phyloP scores from a whole-genome alignment of 1,139 yeast species.

The Williopsis jadinii region DNA sequence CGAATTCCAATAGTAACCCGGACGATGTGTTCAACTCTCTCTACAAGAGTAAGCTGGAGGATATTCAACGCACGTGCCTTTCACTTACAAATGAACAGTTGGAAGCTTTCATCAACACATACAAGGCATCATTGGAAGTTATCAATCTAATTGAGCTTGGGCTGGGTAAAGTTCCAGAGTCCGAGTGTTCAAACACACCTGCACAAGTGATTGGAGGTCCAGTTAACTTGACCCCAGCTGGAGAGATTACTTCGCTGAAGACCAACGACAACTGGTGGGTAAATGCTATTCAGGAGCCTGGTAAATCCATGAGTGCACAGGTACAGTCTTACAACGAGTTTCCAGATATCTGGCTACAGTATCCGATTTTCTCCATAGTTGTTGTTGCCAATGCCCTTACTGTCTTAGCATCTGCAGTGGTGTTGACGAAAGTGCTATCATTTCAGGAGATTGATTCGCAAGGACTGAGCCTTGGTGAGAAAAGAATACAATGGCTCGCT shows the following conservation, averaged over 20 bases:
- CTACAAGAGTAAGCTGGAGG: slow-evolving; percentile 21
- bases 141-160: slow-evolving; percentile 18
- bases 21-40: slow-evolving; percentile 22
- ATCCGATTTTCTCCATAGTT: slow-evolving; percentile 27
- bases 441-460: slow-evolving; percentile 7
- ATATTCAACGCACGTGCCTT: slow-evolving; percentile 12
- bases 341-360: slow-evolving; percentile 39
- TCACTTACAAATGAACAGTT: slow-evolving; percentile 13
- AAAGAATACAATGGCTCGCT: slow-evolving; percentile 11
- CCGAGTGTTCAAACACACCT: slow-evolving; percentile 9
- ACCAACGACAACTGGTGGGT: slow-evolving; percentile 25
- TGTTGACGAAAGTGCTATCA: slow-evolving; percentile 14
- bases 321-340: slow-evolving; percentile 17
- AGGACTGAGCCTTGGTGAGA: slow-evolving; percentile 3
- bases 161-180: slow-evolving; percentile 18
- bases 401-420: slow-evolving; percentile 16
- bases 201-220: slow-evolving; percentile 24
- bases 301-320: slow-evolving; percentile 16
- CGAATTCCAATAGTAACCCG: slow-evolving; percentile 17
- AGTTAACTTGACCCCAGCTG: slow-evolving; percentile 18
- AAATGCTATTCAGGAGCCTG: slow-evolving; percentile 20
- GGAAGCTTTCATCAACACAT: slow-evolving; percentile 12
- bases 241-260: slow-evolving; percentile 15
- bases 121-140: slow-evolving; percentile 17
- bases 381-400: slow-evolving; percentile 23